A percentile compares a stretch with the other conserved stretches of the same genome.
Conservation (phyloP, 139 green algal genomes). For the Deuterostichococcus epilithicus region DNA sequence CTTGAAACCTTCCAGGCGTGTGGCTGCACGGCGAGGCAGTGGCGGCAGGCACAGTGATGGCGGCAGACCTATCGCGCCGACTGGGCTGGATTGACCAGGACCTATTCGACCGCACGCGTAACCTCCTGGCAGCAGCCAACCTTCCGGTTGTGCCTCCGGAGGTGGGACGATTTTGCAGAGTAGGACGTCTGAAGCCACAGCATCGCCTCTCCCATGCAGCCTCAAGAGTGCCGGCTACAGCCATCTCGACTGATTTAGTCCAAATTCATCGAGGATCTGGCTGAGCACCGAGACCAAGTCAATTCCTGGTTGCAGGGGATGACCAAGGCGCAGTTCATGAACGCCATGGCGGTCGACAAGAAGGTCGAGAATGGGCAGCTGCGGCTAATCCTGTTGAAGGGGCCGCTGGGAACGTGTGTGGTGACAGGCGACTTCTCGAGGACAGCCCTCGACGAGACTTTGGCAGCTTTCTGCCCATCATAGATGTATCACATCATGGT, state of each 20-base stretch:
- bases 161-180: constrained; percentile 9
- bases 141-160: constrained; percentile 66
- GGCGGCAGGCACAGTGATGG: constrained; percentile 91
- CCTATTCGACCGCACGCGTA: constrained; percentile 60
- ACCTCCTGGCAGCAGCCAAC: constrained; percentile 61
- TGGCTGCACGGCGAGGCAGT: constrained; percentile 96
- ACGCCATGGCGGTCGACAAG: constrained; percentile 96
- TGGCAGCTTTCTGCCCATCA: constrained; percentile 67
- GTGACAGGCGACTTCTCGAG: constrained; percentile 92
- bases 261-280: too few species aligned
- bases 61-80: constrained; percentile 83
- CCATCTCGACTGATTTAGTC: too few species aligned
- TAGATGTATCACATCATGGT: background rate
- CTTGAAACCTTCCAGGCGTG: constrained; percentile 36
- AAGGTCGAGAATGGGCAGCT: constrained; percentile 90
- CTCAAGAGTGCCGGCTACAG: too few species aligned
- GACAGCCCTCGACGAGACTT: constrained; percentile 76
- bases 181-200: too few species aligned
- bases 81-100: constrained; percentile 90
- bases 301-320: constrained; percentile 43
- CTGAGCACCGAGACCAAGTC: too few species aligned
- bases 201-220: too few species aligned
- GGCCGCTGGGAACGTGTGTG: constrained; percentile 85
- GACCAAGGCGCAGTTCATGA: constrained; percentile 76
- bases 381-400: constrained; percentile 91